Conservation (phyloP, 2,329 filamentous ascomycete genomes). For the Hirsutella thompsonii region DNA sequence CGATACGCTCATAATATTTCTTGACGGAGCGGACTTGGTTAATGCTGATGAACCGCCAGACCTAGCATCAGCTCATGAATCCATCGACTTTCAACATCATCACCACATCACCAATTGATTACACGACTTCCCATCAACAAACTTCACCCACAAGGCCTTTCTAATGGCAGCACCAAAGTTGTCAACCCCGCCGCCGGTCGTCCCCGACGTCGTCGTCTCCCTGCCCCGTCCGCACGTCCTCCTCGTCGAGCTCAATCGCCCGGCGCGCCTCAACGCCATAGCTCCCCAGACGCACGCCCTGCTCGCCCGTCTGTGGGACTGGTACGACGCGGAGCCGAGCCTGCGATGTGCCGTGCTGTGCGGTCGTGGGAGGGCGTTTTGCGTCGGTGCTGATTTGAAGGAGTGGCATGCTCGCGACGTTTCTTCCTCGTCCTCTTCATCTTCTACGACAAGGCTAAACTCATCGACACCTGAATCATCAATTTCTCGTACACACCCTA, state of each 20-base stretch:
- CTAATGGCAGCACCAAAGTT: conserved; percentile 1
- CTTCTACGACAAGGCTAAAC: no score
- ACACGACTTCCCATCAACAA: background rate
- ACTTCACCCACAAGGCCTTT: background rate
- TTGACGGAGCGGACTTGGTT: no score
- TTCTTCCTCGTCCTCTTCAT: no score
- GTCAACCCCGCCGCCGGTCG: conserved; percentile 26
- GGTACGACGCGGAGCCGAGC: conserved; percentile 49
- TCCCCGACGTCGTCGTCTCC: conserved; percentile 27
- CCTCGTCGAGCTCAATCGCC: conserved; percentile 47
- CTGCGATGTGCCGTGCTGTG: conserved; percentile 52
- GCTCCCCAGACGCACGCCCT: conserved; percentile 32
- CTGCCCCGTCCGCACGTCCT: conserved; percentile 42
- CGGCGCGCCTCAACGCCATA: conserved; percentile 45
- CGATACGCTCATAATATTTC: no score
- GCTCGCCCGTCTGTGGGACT: conserved; percentile 37
- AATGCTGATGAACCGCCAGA: no score
- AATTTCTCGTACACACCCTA: no score
- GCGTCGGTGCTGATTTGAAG: conserved; percentile 54
- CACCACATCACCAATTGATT: no score
- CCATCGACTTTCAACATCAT: no score
- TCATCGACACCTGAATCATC: no score
- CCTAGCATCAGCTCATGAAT: no score
- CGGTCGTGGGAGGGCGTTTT: conserved; percentile 51
- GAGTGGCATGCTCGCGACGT: conserved; percentile 35